Percentiles rank a stretch among this genome's conserved stretches.
Conservation (phyloP, 331 rosid species). For the Rosa hybrid region DNA sequence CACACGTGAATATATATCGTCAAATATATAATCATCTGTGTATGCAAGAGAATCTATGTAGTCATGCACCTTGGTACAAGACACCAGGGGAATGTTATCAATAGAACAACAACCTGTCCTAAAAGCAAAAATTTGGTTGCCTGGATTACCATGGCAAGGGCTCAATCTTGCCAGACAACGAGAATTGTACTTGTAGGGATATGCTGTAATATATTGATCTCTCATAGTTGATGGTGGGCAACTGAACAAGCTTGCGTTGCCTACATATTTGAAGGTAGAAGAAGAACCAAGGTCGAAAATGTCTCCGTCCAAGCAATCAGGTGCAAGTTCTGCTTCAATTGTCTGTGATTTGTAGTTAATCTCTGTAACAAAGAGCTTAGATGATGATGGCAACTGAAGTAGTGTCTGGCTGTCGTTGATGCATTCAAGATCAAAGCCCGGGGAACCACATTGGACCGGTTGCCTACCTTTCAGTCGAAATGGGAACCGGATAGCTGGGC, state of each 20-base stretch:
- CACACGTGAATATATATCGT: no score
- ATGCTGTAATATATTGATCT: no score
- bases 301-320: background rate
- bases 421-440: slow-evolving; percentile 7
- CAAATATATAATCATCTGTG: no score
- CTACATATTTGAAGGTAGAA: background rate
- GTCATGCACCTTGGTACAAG: slow-evolving; percentile 4
- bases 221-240: background rate
- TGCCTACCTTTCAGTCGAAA: background rate
- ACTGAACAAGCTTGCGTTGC: background rate
- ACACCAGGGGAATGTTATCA: background rate
- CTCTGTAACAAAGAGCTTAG: background rate
- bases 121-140: background rate
- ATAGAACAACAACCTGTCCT: no score
- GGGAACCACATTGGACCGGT: background rate
- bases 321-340: background rate
- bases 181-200: no score
- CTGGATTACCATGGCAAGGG: background rate
- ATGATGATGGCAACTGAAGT: background rate
- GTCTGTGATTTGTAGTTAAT: background rate
- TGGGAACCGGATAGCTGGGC: slow-evolving; percentile 1
- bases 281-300: background rate
- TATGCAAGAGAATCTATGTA: background rate
- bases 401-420: background rate
- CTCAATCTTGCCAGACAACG: background rate